Conservation (phyloP, 2,329 filamentous ascomycete species). For the Claviceps maximensis region DNA sequence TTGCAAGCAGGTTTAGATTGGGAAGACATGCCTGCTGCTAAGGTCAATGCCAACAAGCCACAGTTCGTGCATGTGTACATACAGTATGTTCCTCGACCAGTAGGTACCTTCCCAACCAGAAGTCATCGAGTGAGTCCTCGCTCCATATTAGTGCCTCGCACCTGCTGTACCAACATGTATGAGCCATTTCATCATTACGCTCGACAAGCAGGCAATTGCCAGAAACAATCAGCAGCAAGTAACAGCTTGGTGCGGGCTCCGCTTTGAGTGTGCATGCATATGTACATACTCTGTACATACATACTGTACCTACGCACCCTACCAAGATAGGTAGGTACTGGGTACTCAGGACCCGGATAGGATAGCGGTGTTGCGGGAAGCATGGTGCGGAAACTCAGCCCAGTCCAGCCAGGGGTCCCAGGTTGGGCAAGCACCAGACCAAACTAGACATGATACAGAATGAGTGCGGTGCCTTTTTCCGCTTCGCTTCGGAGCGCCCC, state of each 20-base stretch:
- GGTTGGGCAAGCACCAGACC: neutral
- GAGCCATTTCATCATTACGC: neutral
- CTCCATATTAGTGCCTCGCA: neutral
- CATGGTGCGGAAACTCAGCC: constrained; percentile 1
- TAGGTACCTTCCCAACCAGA: too few relatives aligned
- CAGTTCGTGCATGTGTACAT: neutral
- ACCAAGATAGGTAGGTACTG: too few relatives aligned
- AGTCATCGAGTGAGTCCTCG: neutral
- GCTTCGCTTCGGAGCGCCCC: neutral
- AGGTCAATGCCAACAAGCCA: neutral
- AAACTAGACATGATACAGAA: neutral
- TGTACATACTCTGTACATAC: too few relatives aligned
- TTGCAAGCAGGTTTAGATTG: neutral
- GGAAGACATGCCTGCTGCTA: neutral
- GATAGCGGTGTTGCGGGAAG: constrained; percentile 2
- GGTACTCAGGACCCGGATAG: neutral
- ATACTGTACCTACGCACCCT: too few relatives aligned
- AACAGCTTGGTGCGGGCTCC: too few relatives aligned
- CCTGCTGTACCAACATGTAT: neutral
- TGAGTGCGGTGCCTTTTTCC: neutral
- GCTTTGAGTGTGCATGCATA: too few relatives aligned
- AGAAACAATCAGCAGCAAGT: neutral
- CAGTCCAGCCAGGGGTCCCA: neutral
- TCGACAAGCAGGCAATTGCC: neutral
- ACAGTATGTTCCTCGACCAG: too few relatives aligned